Evolutionary conservation across 176 grass and related monocot genomes (phyloP), one percentile per base, ranked within the genome.

Genomic region (Leersia perrieri): DNA sequence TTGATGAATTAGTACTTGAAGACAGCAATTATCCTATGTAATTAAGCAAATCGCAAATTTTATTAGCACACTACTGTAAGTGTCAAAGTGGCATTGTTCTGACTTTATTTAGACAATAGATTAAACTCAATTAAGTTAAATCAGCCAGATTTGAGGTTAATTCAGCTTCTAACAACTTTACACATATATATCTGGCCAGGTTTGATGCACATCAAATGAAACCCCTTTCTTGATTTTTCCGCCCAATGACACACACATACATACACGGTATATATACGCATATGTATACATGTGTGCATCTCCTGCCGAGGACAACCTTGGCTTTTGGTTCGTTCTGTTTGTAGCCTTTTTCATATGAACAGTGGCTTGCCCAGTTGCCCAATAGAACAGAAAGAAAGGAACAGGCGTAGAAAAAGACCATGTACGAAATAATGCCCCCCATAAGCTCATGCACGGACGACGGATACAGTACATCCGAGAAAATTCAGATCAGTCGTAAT

Each of bases 391-490:
- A 36, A 25, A 83, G 69, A 76, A 38, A 28, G 36, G 35, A 80
- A 58, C 33, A 12, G 18, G 55, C 23, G 32, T 33, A 85, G 28
- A 85, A 70, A 7, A 51, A 33, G n/a, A 53, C 49, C 22, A 44
- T 57, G 80, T 63, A 45, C 55, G 57, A 62, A 63, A 70, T 5
- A n/a, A 83, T 58, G 22, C 0, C 31, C 31, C 49, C 64, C 64
- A 85, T 71, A 4, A 85, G 76, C 63, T 85, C 87, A 85, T 76
- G 87, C 82, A 81, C 42, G 70, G 71, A 80, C 53, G 53, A 58
- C n/a, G 53, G 53, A 58, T 11, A 25, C 53, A 58, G 53, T 25
- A 58, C 5, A 8, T 9, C 20, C 45, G 22, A 58, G 13, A 70
- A 31, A 33, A 33, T 39, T 3, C 81, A 68, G 80, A 88, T 88